Percentiles rank a stretch among this genome's conserved stretches.
phyloP scores from a whole-genome alignment of 1,284 basidiomycete species.

The Pascua sp. region DNA sequence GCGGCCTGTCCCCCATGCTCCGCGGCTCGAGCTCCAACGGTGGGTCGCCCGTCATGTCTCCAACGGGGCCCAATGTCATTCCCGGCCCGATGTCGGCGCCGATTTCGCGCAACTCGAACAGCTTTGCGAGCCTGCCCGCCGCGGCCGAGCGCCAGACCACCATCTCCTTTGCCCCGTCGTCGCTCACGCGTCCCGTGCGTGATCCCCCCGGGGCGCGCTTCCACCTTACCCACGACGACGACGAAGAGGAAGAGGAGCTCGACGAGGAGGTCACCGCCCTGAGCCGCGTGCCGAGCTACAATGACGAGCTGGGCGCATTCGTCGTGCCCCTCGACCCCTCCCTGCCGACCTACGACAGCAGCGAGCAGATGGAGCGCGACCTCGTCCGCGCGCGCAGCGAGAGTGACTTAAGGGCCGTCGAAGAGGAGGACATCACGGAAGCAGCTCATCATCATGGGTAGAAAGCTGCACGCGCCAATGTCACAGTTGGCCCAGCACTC shows the following conservation, averaged over 20 bases:
- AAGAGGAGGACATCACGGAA: no score
- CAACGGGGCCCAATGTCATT: no score
- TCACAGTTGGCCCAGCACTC: no score
- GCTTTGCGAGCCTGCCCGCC: slow-evolving; percentile 19
- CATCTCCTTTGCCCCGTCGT: slow-evolving; percentile 10
- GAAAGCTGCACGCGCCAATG: no score
- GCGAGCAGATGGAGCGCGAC: slow-evolving; percentile 27
- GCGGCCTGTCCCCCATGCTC: slow-evolving; percentile 7
- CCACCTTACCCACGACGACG: slow-evolving; percentile 1
- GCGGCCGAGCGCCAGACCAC: slow-evolving; percentile 6
- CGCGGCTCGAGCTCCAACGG: not conserved
- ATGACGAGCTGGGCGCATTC: slow-evolving; percentile 51
- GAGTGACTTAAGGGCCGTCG: not conserved
- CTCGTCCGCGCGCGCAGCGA: slow-evolving; percentile 9
- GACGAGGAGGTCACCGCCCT: slow-evolving; percentile 32
- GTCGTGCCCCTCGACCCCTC: slow-evolving; percentile 76
- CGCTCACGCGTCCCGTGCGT: not conserved
- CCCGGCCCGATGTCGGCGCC: no score
- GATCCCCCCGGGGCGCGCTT: not conserved
- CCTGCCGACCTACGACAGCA: slow-evolving; percentile 76
- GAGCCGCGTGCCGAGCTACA: slow-evolving; percentile 70
- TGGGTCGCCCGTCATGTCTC: not conserved
- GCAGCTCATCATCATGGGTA: no score
- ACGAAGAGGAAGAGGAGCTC: slow-evolving; percentile 5
- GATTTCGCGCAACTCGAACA: not conserved